Conservation (phyloP, 2,329 filamentous ascomycete genomes). For the Penicillium verrucosum region DNA sequence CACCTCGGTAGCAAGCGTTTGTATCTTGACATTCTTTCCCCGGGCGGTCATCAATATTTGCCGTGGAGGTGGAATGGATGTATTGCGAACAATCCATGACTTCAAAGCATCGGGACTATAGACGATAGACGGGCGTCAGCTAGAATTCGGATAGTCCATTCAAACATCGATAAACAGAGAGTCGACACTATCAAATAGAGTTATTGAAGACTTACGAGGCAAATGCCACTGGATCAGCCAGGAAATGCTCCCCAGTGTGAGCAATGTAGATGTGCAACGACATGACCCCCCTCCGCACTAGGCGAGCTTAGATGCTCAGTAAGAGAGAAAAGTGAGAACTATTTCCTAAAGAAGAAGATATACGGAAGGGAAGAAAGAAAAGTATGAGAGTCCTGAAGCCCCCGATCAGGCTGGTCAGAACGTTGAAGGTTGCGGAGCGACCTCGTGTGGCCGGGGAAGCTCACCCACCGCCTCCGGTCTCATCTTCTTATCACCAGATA, state of each 20-base stretch:
- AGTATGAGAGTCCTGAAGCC: conserved; percentile 15
- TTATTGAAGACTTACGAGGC: conserved; percentile 57
- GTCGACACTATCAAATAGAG: background rate
- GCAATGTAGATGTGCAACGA: conserved; percentile 86
- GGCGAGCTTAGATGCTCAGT: conserved; percentile 26
- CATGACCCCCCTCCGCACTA: conserved; percentile 58
- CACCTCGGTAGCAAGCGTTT: conserved; percentile 78
- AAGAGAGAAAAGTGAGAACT: conserved; percentile 19
- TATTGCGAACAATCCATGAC: conserved; percentile 72
- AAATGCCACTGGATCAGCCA: conserved; percentile 72
- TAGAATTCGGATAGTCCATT: conserved; percentile 7
- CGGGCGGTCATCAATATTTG: conserved; percentile 84
- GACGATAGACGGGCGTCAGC: conserved; percentile 19
- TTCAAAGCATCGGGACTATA: conserved; percentile 77
- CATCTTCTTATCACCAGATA: conserved; percentile 30
- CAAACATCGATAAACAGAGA: background rate
- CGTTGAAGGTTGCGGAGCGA: conserved; percentile 2
- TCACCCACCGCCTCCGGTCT: conserved; percentile 22
- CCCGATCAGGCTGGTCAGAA: conserved; percentile 6
- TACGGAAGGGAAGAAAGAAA: conserved; percentile 2
- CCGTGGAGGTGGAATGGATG: conserved; percentile 69
- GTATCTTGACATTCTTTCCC: conserved; percentile 78
- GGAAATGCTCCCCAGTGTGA: conserved; percentile 84
- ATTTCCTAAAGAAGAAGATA: conserved; percentile 14
- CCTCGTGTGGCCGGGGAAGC: conserved; percentile 9